Evolutionary conservation across 2,329 filamentous ascomycete species (phyloP).

Genomic region (Graphilbum sp.): DNA sequence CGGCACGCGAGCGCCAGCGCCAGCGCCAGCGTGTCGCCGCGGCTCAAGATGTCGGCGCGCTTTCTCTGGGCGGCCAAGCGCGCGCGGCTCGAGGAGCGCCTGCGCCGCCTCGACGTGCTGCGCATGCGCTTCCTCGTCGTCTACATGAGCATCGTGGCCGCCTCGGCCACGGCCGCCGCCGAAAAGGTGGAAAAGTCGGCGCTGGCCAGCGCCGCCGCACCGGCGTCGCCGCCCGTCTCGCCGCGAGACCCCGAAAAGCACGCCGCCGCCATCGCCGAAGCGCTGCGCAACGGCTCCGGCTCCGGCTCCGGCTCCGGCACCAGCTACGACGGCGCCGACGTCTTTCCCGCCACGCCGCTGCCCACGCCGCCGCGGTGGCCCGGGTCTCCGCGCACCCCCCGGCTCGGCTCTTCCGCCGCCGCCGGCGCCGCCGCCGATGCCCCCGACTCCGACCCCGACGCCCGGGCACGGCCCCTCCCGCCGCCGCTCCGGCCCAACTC

Average conservation of each 20-base stretch:
- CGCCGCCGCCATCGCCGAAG: slow-evolving; percentile 5
- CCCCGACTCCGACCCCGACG: too few species aligned
- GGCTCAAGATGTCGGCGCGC: slow-evolving; percentile 29
- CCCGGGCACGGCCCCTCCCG: too few species aligned
- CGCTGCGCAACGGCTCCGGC: slow-evolving; percentile 1
- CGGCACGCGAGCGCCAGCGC: not conserved
- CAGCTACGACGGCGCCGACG: not conserved
- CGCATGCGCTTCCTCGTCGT: slow-evolving; percentile 49
- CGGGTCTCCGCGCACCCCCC: too few species aligned
- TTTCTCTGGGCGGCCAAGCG: slow-evolving; percentile 42
- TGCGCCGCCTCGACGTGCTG: slow-evolving; percentile 42
- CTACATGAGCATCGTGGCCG: slow-evolving; percentile 43
- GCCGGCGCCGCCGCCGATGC: too few species aligned
- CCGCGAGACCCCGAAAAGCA: slow-evolving; percentile 17
- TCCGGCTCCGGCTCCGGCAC: not conserved
- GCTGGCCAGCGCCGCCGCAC: slow-evolving; percentile 8
- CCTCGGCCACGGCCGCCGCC: slow-evolving; percentile 16
- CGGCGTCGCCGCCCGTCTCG: slow-evolving; percentile 4
- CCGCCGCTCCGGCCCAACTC: slow-evolving; percentile 1
- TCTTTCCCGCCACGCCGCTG: too few species aligned
- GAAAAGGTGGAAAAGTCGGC: slow-evolving; percentile 18
- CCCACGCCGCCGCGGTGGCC: too few species aligned
- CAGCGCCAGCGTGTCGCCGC: slow-evolving; percentile 7
- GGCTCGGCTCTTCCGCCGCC: too few species aligned
- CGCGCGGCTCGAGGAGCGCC: slow-evolving; percentile 35